Base-by-base conservation (phyloP, 148 eudicot genomes). In the Heliamphora exappendiculata region DNA sequence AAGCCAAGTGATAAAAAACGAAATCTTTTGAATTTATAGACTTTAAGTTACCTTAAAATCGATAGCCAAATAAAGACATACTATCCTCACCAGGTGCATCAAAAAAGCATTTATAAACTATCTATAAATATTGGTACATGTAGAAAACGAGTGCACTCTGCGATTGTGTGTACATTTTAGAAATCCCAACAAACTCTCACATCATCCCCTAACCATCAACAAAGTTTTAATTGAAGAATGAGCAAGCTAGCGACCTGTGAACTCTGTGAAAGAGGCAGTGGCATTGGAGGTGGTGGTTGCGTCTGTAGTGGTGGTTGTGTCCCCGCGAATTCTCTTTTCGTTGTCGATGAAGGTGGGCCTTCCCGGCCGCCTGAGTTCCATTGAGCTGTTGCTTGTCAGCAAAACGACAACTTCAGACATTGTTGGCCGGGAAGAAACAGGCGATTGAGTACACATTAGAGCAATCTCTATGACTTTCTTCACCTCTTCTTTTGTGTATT, bases 351-450 rank as follows among this genome's bases (percentile, higher is more conserved):
- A 76, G 11, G 73, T 41, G 49, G 78, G 69, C 66, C 77, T 81
- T 36, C 37, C 54, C 1, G 82, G 82, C 33, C n/a, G 51, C 50
- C 49, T 71, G 7, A 26, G 44, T 42, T 73, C 81, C 33, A 14
- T 20, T 49, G 79, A 55, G 16, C 55, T 75, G 22, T 81, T 81
- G 34, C 86, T 83, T 37, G 67, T n/a, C 26, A 86, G 79, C 80
- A 81, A 73, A 42, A 82, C 66, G 6, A 78, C 74, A 34, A 86
- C 76, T 74, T 86, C 86, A 49, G 88, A 81, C 88, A 86, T 86
- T 53, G 84, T 86, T 42, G 88, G 88, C 57, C 88, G 81, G 1
- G 72, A 57, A 19, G 86, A 79, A 37, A 67, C 81, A 3, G 79
- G 86, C 5, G 83, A 80, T 70, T 86, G 86, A 26, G 86, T 86